These are phyloP conservation scores for Ananas comosus DNA, from an alignment of 176 grass and related monocot genomes.

Conservation along the genomic window DNA sequence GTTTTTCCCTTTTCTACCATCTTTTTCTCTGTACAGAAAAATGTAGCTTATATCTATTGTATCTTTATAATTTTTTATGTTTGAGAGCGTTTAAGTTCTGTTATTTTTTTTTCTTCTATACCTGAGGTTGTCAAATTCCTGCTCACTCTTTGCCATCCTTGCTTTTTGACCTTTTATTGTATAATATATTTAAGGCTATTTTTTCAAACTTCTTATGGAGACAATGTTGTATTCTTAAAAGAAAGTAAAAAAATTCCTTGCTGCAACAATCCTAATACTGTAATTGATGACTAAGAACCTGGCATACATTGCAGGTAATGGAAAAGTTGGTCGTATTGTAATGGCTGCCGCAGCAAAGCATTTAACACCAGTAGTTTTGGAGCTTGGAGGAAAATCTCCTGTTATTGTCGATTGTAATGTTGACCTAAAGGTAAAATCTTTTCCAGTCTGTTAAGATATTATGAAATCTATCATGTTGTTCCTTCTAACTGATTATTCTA, in stretches of 20 bases:
- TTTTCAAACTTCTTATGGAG: too few relatives aligned
- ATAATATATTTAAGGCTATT: neutral
- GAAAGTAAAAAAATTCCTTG: too few relatives aligned
- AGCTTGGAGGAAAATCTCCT: constrained; percentile 96
- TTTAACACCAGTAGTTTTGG: constrained; percentile 73
- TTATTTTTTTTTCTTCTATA: neutral
- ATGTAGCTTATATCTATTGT: too few relatives aligned
- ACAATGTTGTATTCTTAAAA: too few relatives aligned
- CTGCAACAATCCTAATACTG: neutral
- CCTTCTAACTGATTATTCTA: neutral
- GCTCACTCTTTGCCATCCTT: neutral
- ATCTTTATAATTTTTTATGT: neutral
- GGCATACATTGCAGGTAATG: constrained; percentile 40
- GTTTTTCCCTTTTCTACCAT: constrained; percentile 25
- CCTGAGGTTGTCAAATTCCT: neutral
- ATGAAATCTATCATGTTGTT: neutral
- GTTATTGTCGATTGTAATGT: constrained; percentile 68
- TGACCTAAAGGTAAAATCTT: constrained; percentile 61
- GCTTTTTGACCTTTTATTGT: neutral
- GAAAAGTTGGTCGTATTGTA: constrained; percentile 58
- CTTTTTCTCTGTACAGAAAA: too few relatives aligned
- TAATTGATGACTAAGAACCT: neutral
- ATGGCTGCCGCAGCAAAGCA: constrained; percentile 77
- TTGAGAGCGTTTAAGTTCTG: neutral
- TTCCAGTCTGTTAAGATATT: neutral